Conservation (phyloP, 768 basidiomycete species). For the Multifurca ochricompacta region DNA sequence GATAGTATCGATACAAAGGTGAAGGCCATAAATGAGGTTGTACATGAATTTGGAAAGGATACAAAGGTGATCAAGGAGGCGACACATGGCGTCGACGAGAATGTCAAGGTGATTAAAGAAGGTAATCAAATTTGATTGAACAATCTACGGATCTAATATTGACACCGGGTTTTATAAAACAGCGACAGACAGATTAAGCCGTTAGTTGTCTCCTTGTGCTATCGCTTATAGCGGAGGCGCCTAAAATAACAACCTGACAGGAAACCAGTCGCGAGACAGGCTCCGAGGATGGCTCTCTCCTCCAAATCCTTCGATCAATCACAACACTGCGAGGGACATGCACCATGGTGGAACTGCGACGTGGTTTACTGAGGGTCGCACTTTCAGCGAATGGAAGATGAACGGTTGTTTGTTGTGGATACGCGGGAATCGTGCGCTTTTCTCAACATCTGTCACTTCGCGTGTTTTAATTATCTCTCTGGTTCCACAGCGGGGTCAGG, state of each 20-base stretch:
- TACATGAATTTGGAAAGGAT: too few species aligned
- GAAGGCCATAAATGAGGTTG: too few species aligned
- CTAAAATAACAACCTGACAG: neutral
- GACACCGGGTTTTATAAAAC: neutral
- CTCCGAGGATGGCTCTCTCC: neutral
- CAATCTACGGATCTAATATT: too few species aligned
- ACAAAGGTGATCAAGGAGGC: too few species aligned
- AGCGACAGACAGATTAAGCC: too few species aligned
- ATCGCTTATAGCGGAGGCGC: too few species aligned
- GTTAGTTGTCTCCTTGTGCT: neutral
- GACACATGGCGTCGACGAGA: too few species aligned
- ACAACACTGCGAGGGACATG: neutral
- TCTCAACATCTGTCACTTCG: neutral
- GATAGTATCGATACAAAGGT: too few species aligned
- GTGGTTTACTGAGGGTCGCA: neutral
- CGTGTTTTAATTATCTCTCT: neutral
- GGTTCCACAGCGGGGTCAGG: neutral
- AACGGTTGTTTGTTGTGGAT: neutral
- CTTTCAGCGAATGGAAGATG: neutral
- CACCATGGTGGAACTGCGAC: neutral
- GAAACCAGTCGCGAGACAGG: neutral
- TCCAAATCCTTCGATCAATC: neutral
- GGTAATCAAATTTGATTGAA: too few species aligned
- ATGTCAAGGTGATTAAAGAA: too few species aligned
- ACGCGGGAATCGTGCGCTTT: neutral